Evolutionary conservation across 202 grass and related monocot genomes (phyloP).

Genomic region (Cymbopogon flexuosus): DNA sequence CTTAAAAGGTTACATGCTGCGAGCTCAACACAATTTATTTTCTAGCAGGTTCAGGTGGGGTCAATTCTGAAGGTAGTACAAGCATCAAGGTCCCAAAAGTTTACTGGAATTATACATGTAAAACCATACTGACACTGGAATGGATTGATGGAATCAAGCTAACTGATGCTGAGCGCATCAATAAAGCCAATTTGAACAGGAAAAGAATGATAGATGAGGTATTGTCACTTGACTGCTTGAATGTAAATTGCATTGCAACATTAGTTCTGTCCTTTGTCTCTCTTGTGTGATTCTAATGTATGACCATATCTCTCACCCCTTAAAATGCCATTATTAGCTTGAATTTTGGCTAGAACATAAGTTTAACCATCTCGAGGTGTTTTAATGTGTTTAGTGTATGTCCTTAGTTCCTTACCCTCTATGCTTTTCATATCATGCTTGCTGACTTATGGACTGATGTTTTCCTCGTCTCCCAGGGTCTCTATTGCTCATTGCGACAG

Average conservation of each 20-base stretch:
- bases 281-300: neutral
- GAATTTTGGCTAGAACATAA: neutral
- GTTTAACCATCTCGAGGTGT: neutral
- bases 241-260: neutral
- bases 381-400: neutral
- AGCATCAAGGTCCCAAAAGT: conserved; percentile 82
- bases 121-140: conserved; percentile 82
- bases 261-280: neutral
- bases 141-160: conserved; percentile 97
- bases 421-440: neutral
- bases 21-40: neutral
- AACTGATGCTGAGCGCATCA: conserved; percentile 68
- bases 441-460: neutral
- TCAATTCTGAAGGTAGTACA: conserved; percentile 25
- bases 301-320: neutral
- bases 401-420: neutral
- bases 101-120: conserved; percentile 78
- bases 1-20: neutral
- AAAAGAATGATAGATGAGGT: conserved; percentile 90
- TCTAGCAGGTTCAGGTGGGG: conserved; percentile 34
- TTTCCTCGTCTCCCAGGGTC: conserved; percentile 44
- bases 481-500: conserved; percentile 91
- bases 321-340: neutral
- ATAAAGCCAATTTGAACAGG: conserved; percentile 64
- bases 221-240: conserved; percentile 1